These are phyloP conservation scores for Komagataella pastoris DNA, from an alignment of 805 yeast genomes.

Conservation along the genomic window DNA sequence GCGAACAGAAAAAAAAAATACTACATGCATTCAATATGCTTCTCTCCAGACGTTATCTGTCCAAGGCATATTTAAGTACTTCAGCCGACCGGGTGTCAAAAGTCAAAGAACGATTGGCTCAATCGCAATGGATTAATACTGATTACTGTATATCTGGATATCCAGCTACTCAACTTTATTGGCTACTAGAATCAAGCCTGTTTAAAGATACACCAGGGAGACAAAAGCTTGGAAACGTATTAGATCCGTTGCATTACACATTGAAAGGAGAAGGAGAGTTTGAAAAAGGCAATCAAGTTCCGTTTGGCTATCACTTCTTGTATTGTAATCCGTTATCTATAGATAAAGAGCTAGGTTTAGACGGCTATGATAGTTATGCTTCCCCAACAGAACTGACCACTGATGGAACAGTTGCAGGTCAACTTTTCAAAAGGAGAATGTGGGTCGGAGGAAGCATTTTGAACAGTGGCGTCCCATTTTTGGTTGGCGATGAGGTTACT, in stretches of 20 bases:
- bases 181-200: not conserved
- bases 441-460: slow-evolving; percentile 55
- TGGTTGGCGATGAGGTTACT: slow-evolving; percentile 21
- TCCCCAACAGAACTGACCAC: slow-evolving; percentile 29
- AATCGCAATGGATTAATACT: not conserved
- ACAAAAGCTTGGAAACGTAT: not conserved
- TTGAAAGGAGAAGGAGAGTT: slow-evolving; percentile 3
- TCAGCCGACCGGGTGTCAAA: slow-evolving; percentile 1
- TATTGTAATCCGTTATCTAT: slow-evolving; percentile 48
- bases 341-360: slow-evolving; percentile 38
- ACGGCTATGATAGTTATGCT: slow-evolving; percentile 76
- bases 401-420: slow-evolving; percentile 1
- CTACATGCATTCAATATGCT: not conserved
- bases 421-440: slow-evolving; percentile 45
- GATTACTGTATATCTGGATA: not conserved
- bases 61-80: not conserved
- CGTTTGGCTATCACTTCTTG: slow-evolving; percentile 51
- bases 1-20: not conserved
- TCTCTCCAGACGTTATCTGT: not conserved
- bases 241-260: not conserved
- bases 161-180: not conserved
- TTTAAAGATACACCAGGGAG: not conserved
- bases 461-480: not conserved
- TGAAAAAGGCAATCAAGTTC: slow-evolving; percentile 11
- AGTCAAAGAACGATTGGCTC: not conserved